Base-by-base conservation (phyloP, 1,139 yeast species). In the Geotrichum carabidarum region DNA sequence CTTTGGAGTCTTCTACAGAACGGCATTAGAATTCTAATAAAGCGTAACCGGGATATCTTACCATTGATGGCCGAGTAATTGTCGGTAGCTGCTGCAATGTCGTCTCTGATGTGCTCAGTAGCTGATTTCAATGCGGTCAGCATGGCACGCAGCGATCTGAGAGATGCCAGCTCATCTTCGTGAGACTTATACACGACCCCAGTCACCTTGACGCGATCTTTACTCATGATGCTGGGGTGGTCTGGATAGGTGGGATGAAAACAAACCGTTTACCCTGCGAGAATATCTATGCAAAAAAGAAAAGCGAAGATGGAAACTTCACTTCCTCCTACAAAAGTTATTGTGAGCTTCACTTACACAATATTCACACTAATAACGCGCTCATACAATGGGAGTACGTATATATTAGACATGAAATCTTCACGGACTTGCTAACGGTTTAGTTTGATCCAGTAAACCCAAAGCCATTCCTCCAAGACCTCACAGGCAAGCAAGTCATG, bases 371-470 rank as follows among this genome's bases (percentile, higher is more conserved):
- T 15, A 43, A 31, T n/a, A 14, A 2, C 40, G 15, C 32, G 32
- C 18, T 22, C 4, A 22, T 18, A 40, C 38, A 9, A 48, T 53
- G 56, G 38, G 43, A 27, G 55, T 55, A 48, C 27, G 55, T 48
- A 36, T 34, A 31, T 18, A 27, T 12, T 34, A 30, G 34, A 37
- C 42, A 7, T 5, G 1, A 9, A 18, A 2, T 2, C n/a, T 11
- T 32, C 17, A 32, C 22, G 30, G 8, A 34, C 8, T 22, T 22
- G 11, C 31, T 44, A 15, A 32, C 18, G n/a, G 17, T 30, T 17
- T 49, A 78, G 85, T 81, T 85, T 61, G 83, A 82, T 60, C 94
- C 94, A 14, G 75, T 85, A 17, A 91, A 91, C 66, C 99, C 99
- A 27, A 90, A 87, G 68, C 98, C 98, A 34, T 93, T 85, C 63